These are phyloP conservation scores for Colletotrichum gigasporum DNA, from an alignment of 2,329 filamentous ascomycete genomes.

Conservation along the genomic window DNA sequence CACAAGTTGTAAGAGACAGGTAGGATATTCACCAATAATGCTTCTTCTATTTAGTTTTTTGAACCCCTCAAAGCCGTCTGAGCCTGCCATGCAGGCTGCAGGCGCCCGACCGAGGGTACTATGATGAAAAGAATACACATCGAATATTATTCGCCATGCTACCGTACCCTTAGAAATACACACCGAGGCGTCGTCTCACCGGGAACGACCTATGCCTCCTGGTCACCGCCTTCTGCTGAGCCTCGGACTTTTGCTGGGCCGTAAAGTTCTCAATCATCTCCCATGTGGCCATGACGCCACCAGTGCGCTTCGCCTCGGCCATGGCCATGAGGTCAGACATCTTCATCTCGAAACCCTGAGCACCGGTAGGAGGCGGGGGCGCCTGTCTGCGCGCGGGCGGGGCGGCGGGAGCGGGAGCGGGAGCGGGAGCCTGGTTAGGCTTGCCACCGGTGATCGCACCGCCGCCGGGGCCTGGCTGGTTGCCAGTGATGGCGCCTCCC, in stretches of 20 bases:
- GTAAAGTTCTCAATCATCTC: slow-evolving; percentile 22
- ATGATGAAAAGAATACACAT: slow-evolving; percentile 25
- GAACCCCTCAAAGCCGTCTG: not conserved
- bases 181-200: slow-evolving; percentile 17
- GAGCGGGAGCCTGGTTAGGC: not conserved
- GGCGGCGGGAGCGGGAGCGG: not conserved
- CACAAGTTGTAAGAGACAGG: too few species aligned
- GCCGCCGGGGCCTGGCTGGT: slow-evolving; percentile 13
- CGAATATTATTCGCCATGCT: slow-evolving; percentile 29
- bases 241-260: slow-evolving; percentile 15
- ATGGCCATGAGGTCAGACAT: slow-evolving; percentile 25
- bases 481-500: slow-evolving; percentile 18
- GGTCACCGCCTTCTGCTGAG: slow-evolving; percentile 11
- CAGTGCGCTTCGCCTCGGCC: slow-evolving; percentile 16
- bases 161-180: slow-evolving; percentile 16
- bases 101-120: slow-evolving; percentile 9
- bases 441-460: slow-evolving; percentile 6
- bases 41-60: slow-evolving; percentile 13
- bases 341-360: slow-evolving; percentile 23
- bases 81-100: slow-evolving; percentile 12
- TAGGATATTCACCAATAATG: not conserved
- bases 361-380: not conserved
- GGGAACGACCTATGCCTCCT: slow-evolving; percentile 5
- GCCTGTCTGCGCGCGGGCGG: not conserved
- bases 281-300: slow-evolving; percentile 21